These are phyloP conservation scores for Garcia nutans DNA, from an alignment of 345 rosid genomes.

Conservation along the genomic window DNA sequence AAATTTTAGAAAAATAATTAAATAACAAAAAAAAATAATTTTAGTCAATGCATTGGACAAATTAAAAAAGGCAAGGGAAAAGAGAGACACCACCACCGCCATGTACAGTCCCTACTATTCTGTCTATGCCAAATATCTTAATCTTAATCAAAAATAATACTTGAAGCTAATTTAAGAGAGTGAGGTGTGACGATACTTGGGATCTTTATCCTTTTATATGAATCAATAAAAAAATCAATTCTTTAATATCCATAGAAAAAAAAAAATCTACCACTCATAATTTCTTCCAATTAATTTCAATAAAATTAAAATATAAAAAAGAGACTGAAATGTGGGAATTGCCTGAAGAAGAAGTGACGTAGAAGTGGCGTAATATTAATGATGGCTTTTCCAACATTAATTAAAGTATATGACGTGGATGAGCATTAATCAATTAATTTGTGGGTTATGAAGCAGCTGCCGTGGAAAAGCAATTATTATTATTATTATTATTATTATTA, in stretches of 20 bases:
- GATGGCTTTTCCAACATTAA: neutral
- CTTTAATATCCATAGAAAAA: no score
- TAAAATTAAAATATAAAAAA: no score
- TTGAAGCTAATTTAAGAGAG: neutral
- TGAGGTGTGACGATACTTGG: neutral
- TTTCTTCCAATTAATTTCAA: no score
- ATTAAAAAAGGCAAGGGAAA: neutral
- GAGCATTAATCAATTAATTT: neutral
- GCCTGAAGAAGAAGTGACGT: no score
- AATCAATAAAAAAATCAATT: neutral
- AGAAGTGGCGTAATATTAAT: neutral
- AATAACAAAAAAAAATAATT: no score
- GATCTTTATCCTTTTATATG: neutral
- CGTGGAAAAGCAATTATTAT: no score
- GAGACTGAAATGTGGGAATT: no score
- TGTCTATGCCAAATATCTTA: neutral
- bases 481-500: no score
- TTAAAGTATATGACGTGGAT: neutral
- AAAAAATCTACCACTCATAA: no score
- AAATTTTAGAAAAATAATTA: no score
- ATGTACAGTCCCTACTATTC: neutral
- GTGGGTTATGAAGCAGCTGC: neutral
- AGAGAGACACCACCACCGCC: neutral
- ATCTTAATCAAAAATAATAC: neutral
- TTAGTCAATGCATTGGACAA: neutral